Base-by-base conservation (phyloP, 2,329 filamentous ascomycete genomes). In the Phaeomoniella chlamydospora region DNA sequence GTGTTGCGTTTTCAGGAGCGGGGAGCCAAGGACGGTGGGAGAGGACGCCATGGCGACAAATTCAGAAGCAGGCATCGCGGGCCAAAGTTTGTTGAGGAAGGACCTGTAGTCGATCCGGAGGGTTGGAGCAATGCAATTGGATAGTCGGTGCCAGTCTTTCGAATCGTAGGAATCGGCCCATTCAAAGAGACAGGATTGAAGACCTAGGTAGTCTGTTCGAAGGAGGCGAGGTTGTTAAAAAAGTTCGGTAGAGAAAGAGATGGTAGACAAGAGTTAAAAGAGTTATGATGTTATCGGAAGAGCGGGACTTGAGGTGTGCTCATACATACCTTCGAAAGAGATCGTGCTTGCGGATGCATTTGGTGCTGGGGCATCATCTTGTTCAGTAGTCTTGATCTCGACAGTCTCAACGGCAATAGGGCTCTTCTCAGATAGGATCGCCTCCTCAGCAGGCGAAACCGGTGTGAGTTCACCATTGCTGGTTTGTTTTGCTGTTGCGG, bases 101-200 rank as follows among this genome's bases (percentile, higher is more conserved):
- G 64, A 64, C 32, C 67, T 65, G 67, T 82, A 83, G 63, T 83
- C 78, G 47, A 82, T 67, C 65, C 76, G 61, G 11, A 74, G 50
- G 1, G 68, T 74, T 1, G 76, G 75, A 2, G 76, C 75, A 44
- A 81, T 74, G 59, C 68, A 72, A 43, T 67, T 70, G 44, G 60
- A 50, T 17, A 78, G 64, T 35, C 72, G 67, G 11, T 64, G 59
- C 72, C 74, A 78, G 57, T 78, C 70, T 56, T 79, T 79, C 53
- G 65, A 67, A 54, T 77, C 73, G 55, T 77, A 77, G 59, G 67
- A 72, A 52, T 76, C 72, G 38, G 70, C 72, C 74, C 74, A 78
- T 49, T 76, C 68, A 53, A 70, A 76, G 45, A 64, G 58, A 22
- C 64, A 59, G 34, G 63, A 52, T 40, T 58, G 60, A 48, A 65